Base-by-base conservation (phyloP, 129 eudicot genomes). In the Rutidosis leptorrhynchoides region DNA sequence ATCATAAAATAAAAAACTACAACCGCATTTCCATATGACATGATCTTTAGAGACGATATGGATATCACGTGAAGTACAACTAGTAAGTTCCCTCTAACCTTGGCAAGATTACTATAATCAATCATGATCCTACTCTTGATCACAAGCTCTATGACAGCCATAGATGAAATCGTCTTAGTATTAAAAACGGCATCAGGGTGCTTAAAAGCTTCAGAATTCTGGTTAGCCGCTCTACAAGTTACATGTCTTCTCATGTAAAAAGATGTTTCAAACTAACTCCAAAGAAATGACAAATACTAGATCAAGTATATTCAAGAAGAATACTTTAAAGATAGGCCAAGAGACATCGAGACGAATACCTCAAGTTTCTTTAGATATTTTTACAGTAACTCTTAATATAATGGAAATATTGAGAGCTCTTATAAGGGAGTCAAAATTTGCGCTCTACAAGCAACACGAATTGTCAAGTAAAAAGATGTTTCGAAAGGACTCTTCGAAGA, bases 401-500 rank as follows among this genome's bases (percentile, higher is more conserved):
- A 29, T n/a, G 28, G 71, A 23, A 55, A 25, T 23, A 26, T 33
- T 19, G 42, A 70, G 35, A 7, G 6, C 64, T 67, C 68, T 65
- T 75, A 64, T 46, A 12, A 10, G 24, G 56, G 64, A n/a, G n/a
- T n/a, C n/a, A n/a, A n/a, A n/a, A n/a, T n/a, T n/a, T n/a, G n/a
- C n/a, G n/a, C n/a, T 7, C 68, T 52, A 67, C 20, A 64, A 12
- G 42, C 58, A 58, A 20, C 3, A 37, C 45, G 64, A 15, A 49
- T 65, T 65, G 32, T 19, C 71, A 72, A 24, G 55, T 15, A 65
- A 56, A 64, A 11, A 40, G 59, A 74, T 64, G 65, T 46, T 78
- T 43, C 69, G 37, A 49, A 23, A 69, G 45, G 12, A 43, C n/a
- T n/a, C n/a, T n/a, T n/a, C 21, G 8, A 17, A 37, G 3, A 14